Evolutionary conservation across 176 grass and related monocot genomes (phyloP).

Genomic region (Cenchrus fungigraminus): DNA sequence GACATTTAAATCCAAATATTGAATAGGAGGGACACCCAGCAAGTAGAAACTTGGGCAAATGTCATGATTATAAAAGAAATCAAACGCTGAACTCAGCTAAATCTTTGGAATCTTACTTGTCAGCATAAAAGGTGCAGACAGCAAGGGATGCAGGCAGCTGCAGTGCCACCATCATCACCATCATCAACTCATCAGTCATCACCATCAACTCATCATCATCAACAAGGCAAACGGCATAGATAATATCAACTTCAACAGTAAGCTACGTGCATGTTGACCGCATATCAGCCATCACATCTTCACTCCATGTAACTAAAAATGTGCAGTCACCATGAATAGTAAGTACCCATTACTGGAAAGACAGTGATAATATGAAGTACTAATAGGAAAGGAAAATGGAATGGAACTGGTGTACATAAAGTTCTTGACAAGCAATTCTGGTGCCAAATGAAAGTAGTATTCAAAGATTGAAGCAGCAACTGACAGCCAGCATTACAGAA

Average conservation of each 20-base stretch:
- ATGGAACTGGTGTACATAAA: slow-evolving; percentile 47
- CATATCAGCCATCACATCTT: slow-evolving; percentile 62
- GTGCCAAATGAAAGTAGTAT: slow-evolving; percentile 36
- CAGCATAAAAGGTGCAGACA: slow-evolving; percentile 50
- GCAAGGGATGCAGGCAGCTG: slow-evolving; percentile 39
- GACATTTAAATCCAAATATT: neutral
- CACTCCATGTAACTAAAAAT: slow-evolving; percentile 76
- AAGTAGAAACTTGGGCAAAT: neutral
- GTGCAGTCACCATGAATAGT: slow-evolving; percentile 56
- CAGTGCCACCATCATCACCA: slow-evolving; percentile 36
- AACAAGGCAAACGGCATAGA: slow-evolving; percentile 60
- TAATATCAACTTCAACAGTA: slow-evolving; percentile 68
- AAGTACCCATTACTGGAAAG: slow-evolving; percentile 40
- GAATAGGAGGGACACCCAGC: neutral
- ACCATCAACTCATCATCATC: slow-evolving; percentile 48
- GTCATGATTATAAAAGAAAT: slow-evolving; percentile 5
- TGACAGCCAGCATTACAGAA: slow-evolving; percentile 9
- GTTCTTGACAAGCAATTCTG: slow-evolving; percentile 42
- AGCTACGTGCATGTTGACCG: slow-evolving; percentile 50
- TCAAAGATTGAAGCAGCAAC: slow-evolving; percentile 39
- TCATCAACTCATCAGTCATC: slow-evolving; percentile 18
- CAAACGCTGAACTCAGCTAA: slow-evolving; percentile 31
- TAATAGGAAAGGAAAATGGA: slow-evolving; percentile 36
- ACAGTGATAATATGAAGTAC: slow-evolving; percentile 30
- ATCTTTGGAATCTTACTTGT: slow-evolving; percentile 58